phyloP scores from a whole-genome alignment of 768 basidiomycete species.

The Lactifluus rugatus region DNA sequence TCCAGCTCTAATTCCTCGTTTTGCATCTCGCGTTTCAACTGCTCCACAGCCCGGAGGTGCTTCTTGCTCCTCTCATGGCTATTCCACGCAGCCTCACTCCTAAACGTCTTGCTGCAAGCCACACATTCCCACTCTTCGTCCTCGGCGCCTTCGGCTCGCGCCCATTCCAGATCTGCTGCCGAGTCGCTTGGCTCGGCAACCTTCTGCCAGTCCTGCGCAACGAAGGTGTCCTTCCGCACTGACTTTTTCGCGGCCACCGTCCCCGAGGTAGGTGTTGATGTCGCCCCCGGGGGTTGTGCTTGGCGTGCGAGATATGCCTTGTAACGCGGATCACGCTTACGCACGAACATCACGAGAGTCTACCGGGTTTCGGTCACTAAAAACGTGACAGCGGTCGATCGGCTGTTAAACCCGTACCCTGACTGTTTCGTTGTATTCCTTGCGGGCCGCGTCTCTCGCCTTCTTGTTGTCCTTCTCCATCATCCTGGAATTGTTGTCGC shows the following conservation, averaged over 20 bases:
- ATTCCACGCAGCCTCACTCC: slow-evolving; percentile 89
- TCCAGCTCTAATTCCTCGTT: slow-evolving; percentile 60
- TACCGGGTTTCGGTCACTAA: slow-evolving; percentile 23
- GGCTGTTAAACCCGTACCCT: slow-evolving; percentile 40
- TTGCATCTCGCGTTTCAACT: slow-evolving; percentile 66
- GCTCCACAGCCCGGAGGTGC: slow-evolving; percentile 81
- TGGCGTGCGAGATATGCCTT: slow-evolving; percentile 48
- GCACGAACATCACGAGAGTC: slow-evolving; percentile 66
- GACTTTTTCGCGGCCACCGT: slow-evolving; percentile 28
- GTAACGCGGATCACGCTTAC: slow-evolving; percentile 86
- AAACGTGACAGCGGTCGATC: background rate
- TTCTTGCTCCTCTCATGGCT: slow-evolving; percentile 96
- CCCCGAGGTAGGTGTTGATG: slow-evolving; percentile 16
- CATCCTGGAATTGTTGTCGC: slow-evolving; percentile 37
- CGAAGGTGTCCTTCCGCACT: slow-evolving; percentile 36
- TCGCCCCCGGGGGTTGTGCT: slow-evolving; percentile 30
- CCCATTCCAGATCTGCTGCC: slow-evolving; percentile 66
- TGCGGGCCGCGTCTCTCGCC: slow-evolving; percentile 72
- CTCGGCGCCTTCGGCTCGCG: slow-evolving; percentile 57
- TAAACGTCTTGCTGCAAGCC: slow-evolving; percentile 83
- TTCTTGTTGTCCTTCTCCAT: slow-evolving; percentile 98
- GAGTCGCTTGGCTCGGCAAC: slow-evolving; percentile 32
- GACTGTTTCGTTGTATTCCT: slow-evolving; percentile 89
- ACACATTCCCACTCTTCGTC: slow-evolving; percentile 90
- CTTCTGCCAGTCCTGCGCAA: slow-evolving; percentile 90